Base-by-base conservation (phyloP, 208 protist species). In the Angomonas ambiguus region DNA sequence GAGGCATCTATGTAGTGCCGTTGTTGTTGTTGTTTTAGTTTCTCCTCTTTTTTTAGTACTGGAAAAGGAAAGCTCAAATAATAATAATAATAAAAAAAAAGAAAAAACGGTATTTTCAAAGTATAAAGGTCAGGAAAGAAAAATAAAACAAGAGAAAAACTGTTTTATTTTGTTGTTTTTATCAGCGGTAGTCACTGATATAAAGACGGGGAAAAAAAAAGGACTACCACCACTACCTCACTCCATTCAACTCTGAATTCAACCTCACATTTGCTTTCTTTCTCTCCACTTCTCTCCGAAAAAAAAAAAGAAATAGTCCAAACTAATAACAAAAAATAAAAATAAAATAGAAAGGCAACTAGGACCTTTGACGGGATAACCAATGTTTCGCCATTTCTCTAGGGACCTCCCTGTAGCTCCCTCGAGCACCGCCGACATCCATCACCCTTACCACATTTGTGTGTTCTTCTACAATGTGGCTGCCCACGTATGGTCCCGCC, bases 381-480 rank as follows among this genome's bases (percentile, higher is more conserved):
- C 6, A 5, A 59, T 59, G 53, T 59, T 59, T 31, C 22, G 53
- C 2, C 53, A 59, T 28, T 38, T 59, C 25, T 59, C 53, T 2
- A 32, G 25, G 22, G 53, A 64, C 20, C 60, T 80, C 0, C 74
- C 74, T 20, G 27, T 76, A 16, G 51, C 49, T 13, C 70, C 72
- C 2, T 70, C 68, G 2, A 71, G 67, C 30, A 63, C 69, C 49
- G 67, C 69, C 24, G 72, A 80, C 49, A 27, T 79, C 6, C 69
- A 86, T 42, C 81, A 93, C 51, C 87, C 87, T 30, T 59, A 86
- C 51, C 84, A 85, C 64, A 32, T 93, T 13, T 56, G 71, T 0
- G 45, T 41, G 49, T 69, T 81, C 16, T 48, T 71, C 24, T 72
- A 68, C 35, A 69, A 72, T 27, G 65, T 91, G 10, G 27, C 85